These are phyloP conservation scores for Neopestalotiopsis sp. DNA, from an alignment of 2,329 filamentous ascomycete genomes.

Conservation along the genomic window DNA sequence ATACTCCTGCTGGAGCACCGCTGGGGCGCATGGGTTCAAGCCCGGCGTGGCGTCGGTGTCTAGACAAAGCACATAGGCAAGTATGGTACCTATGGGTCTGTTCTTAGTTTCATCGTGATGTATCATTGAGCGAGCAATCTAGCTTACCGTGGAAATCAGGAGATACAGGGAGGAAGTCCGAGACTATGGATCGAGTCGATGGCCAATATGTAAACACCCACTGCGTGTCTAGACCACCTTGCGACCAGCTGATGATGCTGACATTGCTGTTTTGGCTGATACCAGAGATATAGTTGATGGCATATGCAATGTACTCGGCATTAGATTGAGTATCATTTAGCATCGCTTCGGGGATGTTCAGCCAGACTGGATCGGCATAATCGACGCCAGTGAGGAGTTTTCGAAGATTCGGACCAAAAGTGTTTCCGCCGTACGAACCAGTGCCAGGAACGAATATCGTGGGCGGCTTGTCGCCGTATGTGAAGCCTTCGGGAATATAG, in stretches of 20 bases:
- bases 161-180: conserved; percentile 53
- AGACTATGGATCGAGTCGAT: conserved; percentile 44
- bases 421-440: conserved; percentile 17
- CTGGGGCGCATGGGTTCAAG: conserved; percentile 40
- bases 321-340: conserved; percentile 55
- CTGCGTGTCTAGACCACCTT: conserved; percentile 56
- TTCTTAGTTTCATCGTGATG: background rate
- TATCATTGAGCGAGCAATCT: background rate
- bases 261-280: conserved; percentile 28
- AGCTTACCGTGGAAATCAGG: conserved; percentile 39
- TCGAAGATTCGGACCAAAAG: conserved; percentile 13
- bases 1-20: conserved; percentile 51
- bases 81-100: background rate
- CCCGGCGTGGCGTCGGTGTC: background rate
- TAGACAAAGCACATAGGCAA: conserved; percentile 8
- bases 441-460: conserved; percentile 18
- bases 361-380: conserved; percentile 56
- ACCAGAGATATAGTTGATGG: conserved; percentile 58
- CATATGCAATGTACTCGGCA: conserved; percentile 61
- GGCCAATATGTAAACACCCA: conserved; percentile 62
- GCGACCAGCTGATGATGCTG: conserved; percentile 46
- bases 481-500: conserved; percentile 19
- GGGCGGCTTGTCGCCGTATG: conserved; percentile 17
- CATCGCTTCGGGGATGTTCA: conserved; percentile 56
- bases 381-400: conserved; percentile 32